Evolutionary conservation across 2,329 filamentous ascomycete species (phyloP).

Genomic region (Fusarium sp.): DNA sequence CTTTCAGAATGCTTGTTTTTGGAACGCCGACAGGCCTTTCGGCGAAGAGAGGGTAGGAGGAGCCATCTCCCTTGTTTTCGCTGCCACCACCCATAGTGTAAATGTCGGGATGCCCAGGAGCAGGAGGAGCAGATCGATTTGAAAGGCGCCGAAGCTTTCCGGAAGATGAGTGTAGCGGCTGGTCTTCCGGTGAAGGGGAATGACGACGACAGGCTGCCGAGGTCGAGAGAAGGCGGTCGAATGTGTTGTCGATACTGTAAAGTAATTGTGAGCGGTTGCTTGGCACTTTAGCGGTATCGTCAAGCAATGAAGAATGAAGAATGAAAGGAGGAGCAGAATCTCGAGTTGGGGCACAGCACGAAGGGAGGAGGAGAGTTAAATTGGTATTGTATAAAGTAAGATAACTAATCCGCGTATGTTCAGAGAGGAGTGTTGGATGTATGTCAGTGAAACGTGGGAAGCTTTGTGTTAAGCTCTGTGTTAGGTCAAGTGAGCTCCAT

Average conservation of each 20-base stretch:
- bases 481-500: constrained; percentile 33
- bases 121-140: constrained; percentile 53
- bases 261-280: constrained; percentile 36
- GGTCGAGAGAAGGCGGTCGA: constrained; percentile 40
- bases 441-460: constrained; percentile 25
- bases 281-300: constrained; percentile 9
- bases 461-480: constrained; percentile 33
- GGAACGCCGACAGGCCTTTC: constrained; percentile 74
- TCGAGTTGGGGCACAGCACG: background rate
- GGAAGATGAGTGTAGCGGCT: constrained; percentile 26
- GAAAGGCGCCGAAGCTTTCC: constrained; percentile 47
- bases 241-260: constrained; percentile 32
- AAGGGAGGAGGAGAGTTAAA: background rate
- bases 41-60: constrained; percentile 64
- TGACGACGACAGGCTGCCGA: constrained; percentile 42
- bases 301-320: background rate
- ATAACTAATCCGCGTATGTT: constrained; percentile 10
- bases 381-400: constrained; percentile 6
- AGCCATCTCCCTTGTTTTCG: constrained; percentile 54
- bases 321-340: background rate
- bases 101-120: constrained; percentile 46
- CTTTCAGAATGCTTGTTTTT: constrained; percentile 86
- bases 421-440: constrained; percentile 8
- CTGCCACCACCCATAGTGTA: constrained; percentile 63
- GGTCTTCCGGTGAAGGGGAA: constrained; percentile 33